Percentiles rank a stretch among this genome's conserved stretches.
Evolutionary conservation across 345 rosid species (phyloP).

Genomic region (Sapria himalayana): DNA sequence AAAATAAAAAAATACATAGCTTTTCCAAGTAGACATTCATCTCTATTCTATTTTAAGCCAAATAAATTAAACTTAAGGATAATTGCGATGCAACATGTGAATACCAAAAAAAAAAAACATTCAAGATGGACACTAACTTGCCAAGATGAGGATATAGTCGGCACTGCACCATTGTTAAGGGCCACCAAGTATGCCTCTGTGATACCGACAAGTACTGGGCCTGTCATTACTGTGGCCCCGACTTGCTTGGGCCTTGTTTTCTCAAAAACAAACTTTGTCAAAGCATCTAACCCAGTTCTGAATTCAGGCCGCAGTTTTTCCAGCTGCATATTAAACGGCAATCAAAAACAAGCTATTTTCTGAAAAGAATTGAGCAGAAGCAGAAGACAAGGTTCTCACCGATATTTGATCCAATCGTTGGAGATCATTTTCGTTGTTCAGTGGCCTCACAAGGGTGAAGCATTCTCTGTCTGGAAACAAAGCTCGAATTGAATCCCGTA

Average conservation of each 20-base stretch:
- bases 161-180: constrained; percentile 90
- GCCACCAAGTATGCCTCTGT: constrained; percentile 86
- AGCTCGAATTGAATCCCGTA: constrained; percentile 79
- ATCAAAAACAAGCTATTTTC: background rate
- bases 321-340: constrained; percentile 24
- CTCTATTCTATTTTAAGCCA: too few relatives aligned
- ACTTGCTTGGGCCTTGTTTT: constrained; percentile 92
- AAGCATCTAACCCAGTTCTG: constrained; percentile 70
- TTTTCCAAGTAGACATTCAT: too few relatives aligned
- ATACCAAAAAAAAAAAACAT: too few relatives aligned
- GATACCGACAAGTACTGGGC: constrained; percentile 80
- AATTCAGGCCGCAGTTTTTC: constrained; percentile 68
- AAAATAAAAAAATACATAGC: too few relatives aligned
- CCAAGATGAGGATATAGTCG: constrained; percentile 95
- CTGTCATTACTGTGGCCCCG: constrained; percentile 76
- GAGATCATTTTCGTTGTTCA: constrained; percentile 73
- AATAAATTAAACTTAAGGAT: too few relatives aligned
- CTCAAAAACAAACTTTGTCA: constrained; percentile 91
- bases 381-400: constrained; percentile 22
- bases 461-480: constrained; percentile 95
- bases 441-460: constrained; percentile 74
- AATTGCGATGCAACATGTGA: too few relatives aligned
- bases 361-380: background rate
- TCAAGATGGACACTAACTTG: constrained; percentile 35
- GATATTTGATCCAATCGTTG: constrained; percentile 69